Base-by-base conservation (phyloP, 768 basidiomycete species). In the Hydnomerulius pinastri region DNA sequence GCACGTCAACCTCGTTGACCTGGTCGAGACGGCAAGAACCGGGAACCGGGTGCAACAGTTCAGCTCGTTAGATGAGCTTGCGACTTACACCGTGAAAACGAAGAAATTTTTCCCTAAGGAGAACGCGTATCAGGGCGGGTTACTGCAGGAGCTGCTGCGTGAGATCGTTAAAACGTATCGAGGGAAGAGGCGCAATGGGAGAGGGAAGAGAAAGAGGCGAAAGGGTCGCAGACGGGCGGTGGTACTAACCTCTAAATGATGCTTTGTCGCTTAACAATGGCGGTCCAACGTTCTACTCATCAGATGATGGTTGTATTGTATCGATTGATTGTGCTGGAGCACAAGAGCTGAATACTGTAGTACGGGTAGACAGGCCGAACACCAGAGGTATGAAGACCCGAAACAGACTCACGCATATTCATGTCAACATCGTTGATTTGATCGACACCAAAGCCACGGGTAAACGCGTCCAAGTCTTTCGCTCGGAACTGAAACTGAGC, bases 1-100 rank as follows among this genome's bases (percentile, higher is more conserved):
- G 1, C 59, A 65, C 10, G 61, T 73, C 38, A 69, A 73, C 36
- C 56, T 71, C 4, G 56, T 67, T 20, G 66, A 72, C 39, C 58
- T 73, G 32, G 37, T 71, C 17, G 51, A 68, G 17, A 46, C 57
- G 0, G 48, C 27, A 2, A 43, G 46, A 13, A 54, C 54, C 1
- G 52, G 58, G 4, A 17, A 48, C 0, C 43, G 48, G 4, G 62
- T 71, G 5, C 39, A 10, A 0, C 38, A 28, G 6, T 73, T 72
- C 46, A 2, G 15, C 10, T 54, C 58, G 0, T 58, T 65, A 23
- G 36, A 38, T 0, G 43, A 58, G 4, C 63, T 71, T 1, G 59
- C 55, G 6, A 1, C 17, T 7, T 71, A 69, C 29, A 71, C 67
- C 0, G 48, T 11, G 12, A 2, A 3, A 15, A 59, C 42, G 10